These are phyloP conservation scores for Aquanectria penicillioides DNA, from an alignment of 2,329 filamentous ascomycete species.

Conservation along the genomic window DNA sequence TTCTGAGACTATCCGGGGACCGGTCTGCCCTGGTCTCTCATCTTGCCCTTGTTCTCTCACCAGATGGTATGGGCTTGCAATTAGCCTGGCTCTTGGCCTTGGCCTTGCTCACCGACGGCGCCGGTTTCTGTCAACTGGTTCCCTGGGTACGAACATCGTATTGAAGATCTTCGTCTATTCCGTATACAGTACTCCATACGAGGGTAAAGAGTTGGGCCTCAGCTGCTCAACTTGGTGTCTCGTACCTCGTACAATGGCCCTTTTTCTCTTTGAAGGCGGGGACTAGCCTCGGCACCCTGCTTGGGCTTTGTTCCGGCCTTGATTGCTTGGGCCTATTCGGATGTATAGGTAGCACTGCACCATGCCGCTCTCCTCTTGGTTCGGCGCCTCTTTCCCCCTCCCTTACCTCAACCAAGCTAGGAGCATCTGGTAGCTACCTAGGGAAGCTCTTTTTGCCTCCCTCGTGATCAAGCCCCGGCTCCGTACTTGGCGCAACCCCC, in stretches of 20 bases:
- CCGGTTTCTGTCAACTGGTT: constrained; percentile 22
- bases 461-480: constrained; percentile 14
- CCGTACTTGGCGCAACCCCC: constrained; percentile 2
- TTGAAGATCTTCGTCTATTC: constrained; percentile 14
- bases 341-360: constrained; percentile 6
- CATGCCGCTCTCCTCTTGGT: constrained; percentile 10
- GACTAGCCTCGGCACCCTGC: constrained; percentile 8
- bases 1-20: constrained; percentile 33
- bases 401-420: constrained; percentile 21
- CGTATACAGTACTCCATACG: constrained; percentile 8
- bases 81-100: constrained; percentile 3
- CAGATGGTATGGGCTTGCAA: constrained; percentile 3
- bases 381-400: constrained; percentile 11
- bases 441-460: constrained; percentile 22
- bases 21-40: constrained; percentile 22
- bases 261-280: constrained; percentile 3
- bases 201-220: background rate
- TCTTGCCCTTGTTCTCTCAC: background rate
- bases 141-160: constrained; percentile 19
- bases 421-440: constrained; percentile 18
- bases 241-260: constrained; percentile 10
- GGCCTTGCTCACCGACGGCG: constrained; percentile 18
- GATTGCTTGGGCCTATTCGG: constrained; percentile 5
- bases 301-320: constrained; percentile 6
- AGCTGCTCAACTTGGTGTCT: constrained; percentile 7